A percentile compares a stretch with the other conserved stretches of the same genome.
Conservation (phyloP, 2,329 filamentous ascomycete genomes). For the Pyricularia sp. region DNA sequence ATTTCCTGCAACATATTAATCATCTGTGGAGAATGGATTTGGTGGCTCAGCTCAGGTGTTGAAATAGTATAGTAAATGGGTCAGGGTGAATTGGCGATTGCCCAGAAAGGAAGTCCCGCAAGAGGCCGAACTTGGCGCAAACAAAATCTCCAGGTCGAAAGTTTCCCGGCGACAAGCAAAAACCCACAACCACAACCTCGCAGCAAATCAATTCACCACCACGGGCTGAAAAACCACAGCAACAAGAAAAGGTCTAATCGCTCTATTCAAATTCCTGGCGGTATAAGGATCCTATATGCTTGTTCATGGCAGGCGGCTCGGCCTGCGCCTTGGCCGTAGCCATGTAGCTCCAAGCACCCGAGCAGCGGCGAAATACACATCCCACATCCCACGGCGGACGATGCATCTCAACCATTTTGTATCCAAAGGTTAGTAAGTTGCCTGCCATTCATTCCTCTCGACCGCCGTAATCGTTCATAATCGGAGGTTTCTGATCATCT, state of each 20-base stretch:
- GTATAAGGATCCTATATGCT: neutral
- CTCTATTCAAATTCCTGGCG: neutral
- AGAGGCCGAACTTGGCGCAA: neutral
- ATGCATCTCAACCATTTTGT: conserved; percentile 2
- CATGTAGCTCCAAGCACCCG: neutral
- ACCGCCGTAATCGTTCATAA: neutral
- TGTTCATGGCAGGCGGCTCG: neutral
- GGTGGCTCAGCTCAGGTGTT: no score
- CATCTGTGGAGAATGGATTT: no score
- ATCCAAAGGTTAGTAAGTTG: neutral
- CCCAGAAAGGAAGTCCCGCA: neutral
- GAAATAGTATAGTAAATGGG: no score
- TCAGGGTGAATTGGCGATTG: neutral
- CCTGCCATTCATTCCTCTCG: neutral
- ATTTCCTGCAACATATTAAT: no score
- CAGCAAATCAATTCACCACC: neutral
- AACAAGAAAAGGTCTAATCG: neutral
- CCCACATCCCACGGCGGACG: neutral
- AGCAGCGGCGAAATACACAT: neutral
- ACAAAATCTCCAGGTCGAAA: neutral
- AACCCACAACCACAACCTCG: neutral
- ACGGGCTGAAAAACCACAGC: neutral
- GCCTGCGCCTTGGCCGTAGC: neutral
- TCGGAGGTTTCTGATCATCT: neutral
- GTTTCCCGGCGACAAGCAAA: neutral